Evolutionary conservation across 1,284 basidiomycete genomes (phyloP).

Genomic region (Ustilago sp.): DNA sequence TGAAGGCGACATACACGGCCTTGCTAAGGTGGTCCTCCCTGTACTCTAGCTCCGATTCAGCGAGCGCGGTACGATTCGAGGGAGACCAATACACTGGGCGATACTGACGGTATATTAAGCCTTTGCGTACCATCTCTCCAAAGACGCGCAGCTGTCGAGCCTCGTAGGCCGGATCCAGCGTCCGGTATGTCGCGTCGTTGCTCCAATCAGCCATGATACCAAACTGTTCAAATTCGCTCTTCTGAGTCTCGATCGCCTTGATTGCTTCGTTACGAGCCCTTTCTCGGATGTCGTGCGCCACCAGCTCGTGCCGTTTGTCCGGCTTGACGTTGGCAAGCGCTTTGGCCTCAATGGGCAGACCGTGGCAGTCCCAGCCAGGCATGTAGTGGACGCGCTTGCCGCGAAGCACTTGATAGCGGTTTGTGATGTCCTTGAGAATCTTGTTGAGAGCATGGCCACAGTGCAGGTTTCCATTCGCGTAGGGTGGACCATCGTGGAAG

Average conservation of each 20-base stretch:
- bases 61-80: slow-evolving; percentile 90
- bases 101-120: slow-evolving; percentile 85
- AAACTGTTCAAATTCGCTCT: slow-evolving; percentile 82
- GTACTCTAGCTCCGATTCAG: slow-evolving; percentile 94
- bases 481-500: slow-evolving; percentile 95
- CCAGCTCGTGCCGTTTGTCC: slow-evolving; percentile 73
- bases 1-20: slow-evolving; percentile 87
- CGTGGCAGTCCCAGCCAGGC: slow-evolving; percentile 99
- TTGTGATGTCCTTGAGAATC: slow-evolving; percentile 95
- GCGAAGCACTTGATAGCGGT: slow-evolving; percentile 84
- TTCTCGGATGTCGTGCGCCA: slow-evolving; percentile 75
- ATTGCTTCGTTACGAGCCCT: slow-evolving; percentile 81
- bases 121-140: slow-evolving; percentile 82
- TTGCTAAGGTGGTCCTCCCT: slow-evolving; percentile 87
- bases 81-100: slow-evolving; percentile 96
- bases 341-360: slow-evolving; percentile 80
- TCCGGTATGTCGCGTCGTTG: slow-evolving; percentile 78
- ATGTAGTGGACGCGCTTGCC: slow-evolving; percentile 89
- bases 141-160: slow-evolving; percentile 89
- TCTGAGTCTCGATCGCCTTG: slow-evolving; percentile 82
- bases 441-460: slow-evolving; percentile 98
- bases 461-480: slow-evolving; percentile 95
- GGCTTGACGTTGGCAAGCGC: slow-evolving; percentile 58
- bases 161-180: slow-evolving; percentile 82
- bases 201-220: slow-evolving; percentile 95